phyloP scores from a whole-genome alignment of 495 filamentous ascomycete genomes.

The Hypoxylon crocopeplum region DNA sequence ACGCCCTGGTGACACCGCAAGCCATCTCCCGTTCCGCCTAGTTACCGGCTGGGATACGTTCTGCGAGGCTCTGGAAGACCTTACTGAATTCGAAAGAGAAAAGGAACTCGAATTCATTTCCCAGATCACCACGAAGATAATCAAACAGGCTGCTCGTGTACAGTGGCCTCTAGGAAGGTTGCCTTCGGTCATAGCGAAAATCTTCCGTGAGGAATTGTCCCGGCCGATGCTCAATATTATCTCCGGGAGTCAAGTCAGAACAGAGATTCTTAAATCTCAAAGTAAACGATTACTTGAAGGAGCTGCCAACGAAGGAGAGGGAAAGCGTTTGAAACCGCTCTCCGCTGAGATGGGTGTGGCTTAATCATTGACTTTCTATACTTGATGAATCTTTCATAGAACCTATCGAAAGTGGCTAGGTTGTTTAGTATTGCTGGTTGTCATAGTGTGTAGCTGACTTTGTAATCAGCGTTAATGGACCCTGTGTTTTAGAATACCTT shows the following conservation, averaged over 20 bases:
- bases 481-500: no score
- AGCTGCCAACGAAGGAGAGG: background rate
- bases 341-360: background rate
- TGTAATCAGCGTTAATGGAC: no score
- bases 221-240: conserved; percentile 11
- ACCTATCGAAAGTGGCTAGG: no score
- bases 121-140: conserved; percentile 4
- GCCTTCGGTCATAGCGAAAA: background rate
- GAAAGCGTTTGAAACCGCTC: background rate
- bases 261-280: background rate
- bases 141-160: background rate
- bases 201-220: conserved; percentile 1
- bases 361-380: background rate
- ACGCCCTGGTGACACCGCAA: background rate
- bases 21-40: background rate
- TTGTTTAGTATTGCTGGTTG: no score
- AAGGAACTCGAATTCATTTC: background rate
- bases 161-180: conserved; percentile 5
- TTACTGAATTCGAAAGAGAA: background rate
- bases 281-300: conserved; percentile 1
- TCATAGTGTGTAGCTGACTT: no score
- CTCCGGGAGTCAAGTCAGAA: conserved; percentile 2
- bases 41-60: background rate
- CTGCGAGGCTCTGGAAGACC: background rate
- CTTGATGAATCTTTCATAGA: no score